These are phyloP conservation scores for Boeremia exigua DNA, from an alignment of 2,329 filamentous ascomycete genomes.

Conservation along the genomic window DNA sequence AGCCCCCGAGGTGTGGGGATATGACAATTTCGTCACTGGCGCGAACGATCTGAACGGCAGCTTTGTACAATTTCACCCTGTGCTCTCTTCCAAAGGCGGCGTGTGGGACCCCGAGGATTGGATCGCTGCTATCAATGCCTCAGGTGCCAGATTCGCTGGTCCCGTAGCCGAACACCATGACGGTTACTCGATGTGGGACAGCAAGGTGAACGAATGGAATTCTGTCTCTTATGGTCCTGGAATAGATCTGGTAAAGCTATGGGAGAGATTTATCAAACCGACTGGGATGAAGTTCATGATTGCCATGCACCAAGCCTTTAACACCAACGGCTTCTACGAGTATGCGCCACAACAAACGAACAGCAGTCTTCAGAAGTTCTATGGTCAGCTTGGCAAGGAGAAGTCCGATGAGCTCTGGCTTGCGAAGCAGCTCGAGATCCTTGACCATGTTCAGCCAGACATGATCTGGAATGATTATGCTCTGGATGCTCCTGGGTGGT, in stretches of 20 bases:
- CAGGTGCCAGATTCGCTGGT: background rate
- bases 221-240: background rate
- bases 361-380: constrained; percentile 3
- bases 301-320: background rate
- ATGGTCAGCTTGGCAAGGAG: constrained; percentile 1
- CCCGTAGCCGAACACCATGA: background rate
- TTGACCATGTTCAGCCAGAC: constrained; percentile 1
- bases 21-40: background rate
- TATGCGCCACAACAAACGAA: constrained; percentile 1
- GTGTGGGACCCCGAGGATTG: background rate
- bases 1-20: background rate
- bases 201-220: background rate
- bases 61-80: background rate
- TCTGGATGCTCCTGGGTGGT: background rate
- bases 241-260: background rate
- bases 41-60: background rate
- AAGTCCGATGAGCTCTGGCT: constrained; percentile 2
- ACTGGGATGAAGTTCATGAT: background rate
- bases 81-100: background rate
- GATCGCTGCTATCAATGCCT: background rate
- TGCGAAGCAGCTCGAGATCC: background rate
- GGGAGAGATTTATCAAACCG: background rate
- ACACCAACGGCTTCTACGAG: background rate
- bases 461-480: background rate
- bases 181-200: background rate